Percentiles rank a stretch among this genome's conserved stretches.
These are phyloP conservation scores for Diaporthe sp. DNA, from an alignment of 2,329 filamentous ascomycete species.

Conservation along the genomic window DNA sequence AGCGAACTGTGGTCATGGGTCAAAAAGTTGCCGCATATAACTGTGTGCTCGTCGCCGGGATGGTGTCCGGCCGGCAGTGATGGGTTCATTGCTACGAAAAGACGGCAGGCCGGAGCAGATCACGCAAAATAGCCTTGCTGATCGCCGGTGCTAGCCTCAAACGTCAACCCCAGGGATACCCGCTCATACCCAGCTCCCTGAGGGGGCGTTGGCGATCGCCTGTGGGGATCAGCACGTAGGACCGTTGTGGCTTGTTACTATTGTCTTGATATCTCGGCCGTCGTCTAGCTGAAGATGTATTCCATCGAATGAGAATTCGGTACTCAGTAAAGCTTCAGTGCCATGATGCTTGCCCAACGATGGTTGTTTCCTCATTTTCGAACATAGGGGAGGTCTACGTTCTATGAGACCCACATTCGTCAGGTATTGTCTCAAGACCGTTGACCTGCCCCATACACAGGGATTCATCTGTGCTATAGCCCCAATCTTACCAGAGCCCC, in stretches of 20 bases:
- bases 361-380: no score
- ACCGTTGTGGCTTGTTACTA: neutral
- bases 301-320: neutral
- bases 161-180: slow-evolving; percentile 10
- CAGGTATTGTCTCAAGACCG: neutral
- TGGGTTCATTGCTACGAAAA: neutral
- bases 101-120: slow-evolving; percentile 38
- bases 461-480: neutral
- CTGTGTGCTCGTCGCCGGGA: neutral
- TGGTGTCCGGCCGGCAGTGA: neutral
- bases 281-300: neutral
- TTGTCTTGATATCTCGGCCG: neutral
- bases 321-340: neutral
- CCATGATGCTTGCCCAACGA: neutral
- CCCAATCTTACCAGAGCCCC: neutral
- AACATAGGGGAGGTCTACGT: neutral
- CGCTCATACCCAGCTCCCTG: neutral
- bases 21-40: neutral
- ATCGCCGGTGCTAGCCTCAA: slow-evolving; percentile 15
- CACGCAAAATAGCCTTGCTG: neutral
- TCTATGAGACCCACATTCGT: neutral
- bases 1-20: neutral
- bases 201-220: neutral
- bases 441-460: neutral
- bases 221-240: neutral